phyloP scores from a whole-genome alignment of 805 yeast species.

The Zygosaccharomyces lentus region DNA sequence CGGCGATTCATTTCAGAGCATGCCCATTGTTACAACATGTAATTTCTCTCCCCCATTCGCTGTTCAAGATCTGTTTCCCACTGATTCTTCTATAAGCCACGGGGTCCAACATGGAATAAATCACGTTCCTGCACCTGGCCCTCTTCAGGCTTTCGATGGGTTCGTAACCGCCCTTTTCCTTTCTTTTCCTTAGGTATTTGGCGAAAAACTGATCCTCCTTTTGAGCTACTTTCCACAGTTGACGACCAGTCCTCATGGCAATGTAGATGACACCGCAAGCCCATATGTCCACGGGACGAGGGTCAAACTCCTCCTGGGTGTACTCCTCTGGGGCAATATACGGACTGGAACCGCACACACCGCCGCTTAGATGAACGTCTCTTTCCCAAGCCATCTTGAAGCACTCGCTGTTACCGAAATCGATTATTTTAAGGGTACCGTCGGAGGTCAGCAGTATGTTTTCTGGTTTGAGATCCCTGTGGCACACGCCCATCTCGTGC shows the following conservation, averaged over 20 bases:
- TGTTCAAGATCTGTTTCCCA: conserved; percentile 79
- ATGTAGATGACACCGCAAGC: conserved; percentile 88
- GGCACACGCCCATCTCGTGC: conserved; percentile 87
- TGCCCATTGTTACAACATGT: conserved; percentile 67
- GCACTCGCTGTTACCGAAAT: conserved; percentile 84
- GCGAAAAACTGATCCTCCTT: conserved; percentile 75
- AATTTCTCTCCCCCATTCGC: conserved; percentile 95
- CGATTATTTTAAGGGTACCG: conserved; percentile 77
- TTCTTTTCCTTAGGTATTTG: conserved; percentile 71
- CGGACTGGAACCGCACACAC: conserved; percentile 82
- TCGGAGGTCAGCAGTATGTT: conserved; percentile 71
- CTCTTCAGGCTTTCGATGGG: conserved; percentile 84
- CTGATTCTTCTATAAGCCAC: conserved; percentile 82
- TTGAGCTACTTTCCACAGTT: conserved; percentile 83
- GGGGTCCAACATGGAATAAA: conserved; percentile 90
- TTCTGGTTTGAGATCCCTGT: conserved; percentile 93
- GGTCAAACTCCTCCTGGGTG: conserved; percentile 61
- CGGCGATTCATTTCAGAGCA: conserved; percentile 13
- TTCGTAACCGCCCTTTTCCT: conserved; percentile 80
- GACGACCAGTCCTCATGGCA: conserved; percentile 94
- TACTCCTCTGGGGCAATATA: conserved; percentile 91
- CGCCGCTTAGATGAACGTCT: conserved; percentile 63
- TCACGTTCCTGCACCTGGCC: conserved; percentile 86
- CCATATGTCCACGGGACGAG: conserved; percentile 84
- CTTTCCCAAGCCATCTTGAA: conserved; percentile 82